Percentiles rank a stretch among this genome's conserved stretches.
Conservation (phyloP, 73 alveolate species). For the Paramecium tetraurelia region DNA sequence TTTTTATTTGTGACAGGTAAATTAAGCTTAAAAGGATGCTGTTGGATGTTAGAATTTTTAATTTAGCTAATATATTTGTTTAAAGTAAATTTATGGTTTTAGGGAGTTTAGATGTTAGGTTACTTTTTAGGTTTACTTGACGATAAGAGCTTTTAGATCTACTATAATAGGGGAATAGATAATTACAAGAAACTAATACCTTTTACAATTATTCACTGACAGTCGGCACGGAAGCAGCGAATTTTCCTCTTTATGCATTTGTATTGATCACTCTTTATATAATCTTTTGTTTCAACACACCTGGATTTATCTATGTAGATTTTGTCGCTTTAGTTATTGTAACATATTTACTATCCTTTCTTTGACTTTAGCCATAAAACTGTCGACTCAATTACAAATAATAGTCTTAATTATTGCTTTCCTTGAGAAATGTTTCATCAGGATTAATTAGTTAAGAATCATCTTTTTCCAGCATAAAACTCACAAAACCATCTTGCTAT, state of each 20-base stretch:
- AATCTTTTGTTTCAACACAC: neutral
- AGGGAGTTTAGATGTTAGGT: neutral
- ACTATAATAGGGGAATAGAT: conserved; percentile 14
- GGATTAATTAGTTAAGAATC: conserved; percentile 1
- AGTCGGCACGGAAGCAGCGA: neutral
- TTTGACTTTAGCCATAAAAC: conserved; percentile 2
- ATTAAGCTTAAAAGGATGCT: neutral
- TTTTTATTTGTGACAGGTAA: neutral
- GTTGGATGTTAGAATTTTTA: neutral
- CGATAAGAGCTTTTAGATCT: conserved; percentile 31
- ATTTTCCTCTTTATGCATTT: neutral
- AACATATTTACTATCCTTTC: neutral
- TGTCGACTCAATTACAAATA: neutral
- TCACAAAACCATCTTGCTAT: conserved; percentile 11
- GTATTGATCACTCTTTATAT: neutral
- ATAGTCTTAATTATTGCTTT: neutral
- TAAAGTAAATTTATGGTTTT: neutral
- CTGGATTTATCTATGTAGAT: neutral
- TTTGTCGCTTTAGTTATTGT: neutral
- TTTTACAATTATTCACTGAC: conserved; percentile 26
- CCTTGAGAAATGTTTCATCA: neutral
- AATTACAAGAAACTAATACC: conserved; percentile 21
- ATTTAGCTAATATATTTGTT: neutral
- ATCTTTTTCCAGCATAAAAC: conserved; percentile 35
- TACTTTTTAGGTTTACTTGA: conserved; percentile 34